These are phyloP conservation scores for Pleurotus sapidus DNA, from an alignment of 768 basidiomycete genomes.

Conservation along the genomic window DNA sequence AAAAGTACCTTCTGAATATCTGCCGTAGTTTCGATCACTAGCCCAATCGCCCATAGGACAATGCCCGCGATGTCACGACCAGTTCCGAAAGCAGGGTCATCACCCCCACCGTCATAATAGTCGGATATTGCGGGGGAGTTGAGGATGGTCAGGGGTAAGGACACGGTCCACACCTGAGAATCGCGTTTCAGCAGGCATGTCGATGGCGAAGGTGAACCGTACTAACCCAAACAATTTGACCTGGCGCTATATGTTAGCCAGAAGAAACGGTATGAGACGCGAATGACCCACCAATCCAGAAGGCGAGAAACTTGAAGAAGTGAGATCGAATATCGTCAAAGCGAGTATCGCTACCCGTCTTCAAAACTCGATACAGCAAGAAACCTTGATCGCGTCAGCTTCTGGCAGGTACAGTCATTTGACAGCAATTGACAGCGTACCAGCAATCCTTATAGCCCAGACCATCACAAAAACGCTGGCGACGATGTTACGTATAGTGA, in stretches of 20 bases:
- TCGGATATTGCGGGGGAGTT: conserved; percentile 68
- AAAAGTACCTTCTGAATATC: conserved; percentile 54
- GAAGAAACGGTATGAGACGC: background rate
- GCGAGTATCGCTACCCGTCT: conserved; percentile 60
- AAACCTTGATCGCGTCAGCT: conserved; percentile 37
- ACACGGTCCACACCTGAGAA: conserved; percentile 54
- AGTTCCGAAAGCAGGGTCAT: conserved; percentile 58
- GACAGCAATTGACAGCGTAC: conserved; percentile 20
- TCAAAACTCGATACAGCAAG: conserved; percentile 66
- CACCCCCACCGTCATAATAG: conserved; percentile 30
- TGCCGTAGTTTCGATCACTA: conserved; percentile 50
- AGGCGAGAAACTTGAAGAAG: conserved; percentile 64
- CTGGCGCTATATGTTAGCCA: conserved; percentile 21
- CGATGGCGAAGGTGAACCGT: background rate
- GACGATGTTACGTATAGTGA: conserved; percentile 56
- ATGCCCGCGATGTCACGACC: conserved; percentile 62
- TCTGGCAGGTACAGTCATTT: background rate
- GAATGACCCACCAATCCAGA: conserved; percentile 48
- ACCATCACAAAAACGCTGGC: conserved; percentile 60
- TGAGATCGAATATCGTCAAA: conserved; percentile 66
- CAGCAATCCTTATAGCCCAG: conserved; percentile 61
- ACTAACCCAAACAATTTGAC: conserved; percentile 59
- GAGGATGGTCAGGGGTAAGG: conserved; percentile 60
- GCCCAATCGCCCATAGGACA: conserved; percentile 58
- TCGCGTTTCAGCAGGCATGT: background rate